Conservation (phyloP, 257 asterid genomes). For the Ilex aquifolium region DNA sequence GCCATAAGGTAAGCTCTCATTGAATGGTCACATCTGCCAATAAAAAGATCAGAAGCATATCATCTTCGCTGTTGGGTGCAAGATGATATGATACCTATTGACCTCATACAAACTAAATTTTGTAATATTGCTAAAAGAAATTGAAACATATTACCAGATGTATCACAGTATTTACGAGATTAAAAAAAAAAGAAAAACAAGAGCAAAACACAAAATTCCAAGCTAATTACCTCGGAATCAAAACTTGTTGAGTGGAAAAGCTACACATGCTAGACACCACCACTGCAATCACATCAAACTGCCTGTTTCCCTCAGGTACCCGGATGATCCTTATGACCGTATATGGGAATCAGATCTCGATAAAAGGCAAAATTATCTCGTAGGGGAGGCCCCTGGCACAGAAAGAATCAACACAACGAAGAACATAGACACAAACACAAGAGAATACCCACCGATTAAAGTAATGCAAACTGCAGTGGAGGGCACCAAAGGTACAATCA, state of each 20-base stretch:
- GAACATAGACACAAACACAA: conserved; percentile 52
- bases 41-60: too few relatives aligned
- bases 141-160: too few relatives aligned
- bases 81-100: too few relatives aligned
- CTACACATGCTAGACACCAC: background rate
- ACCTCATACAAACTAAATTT: too few relatives aligned
- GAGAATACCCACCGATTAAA: conserved; percentile 90
- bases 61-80: too few relatives aligned
- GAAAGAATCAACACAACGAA: conserved; percentile 65
- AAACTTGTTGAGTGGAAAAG: background rate
- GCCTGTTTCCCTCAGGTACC: conserved; percentile 52
- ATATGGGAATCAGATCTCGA: conserved; percentile 92
- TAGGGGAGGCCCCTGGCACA: conserved; percentile 90
- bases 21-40: background rate
- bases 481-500: conserved; percentile 68
- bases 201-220: too few relatives aligned
- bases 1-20: conserved; percentile 46
- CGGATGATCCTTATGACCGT: conserved; percentile 89
- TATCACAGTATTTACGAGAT: too few relatives aligned
- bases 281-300: conserved; percentile 2
- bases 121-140: background rate
- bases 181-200: too few relatives aligned
- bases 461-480: conserved; percentile 96
- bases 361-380: conserved; percentile 76
- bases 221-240: background rate